Conservation (phyloP, 176 grass and related monocot genomes). For the Triticum timopheevii region DNA sequence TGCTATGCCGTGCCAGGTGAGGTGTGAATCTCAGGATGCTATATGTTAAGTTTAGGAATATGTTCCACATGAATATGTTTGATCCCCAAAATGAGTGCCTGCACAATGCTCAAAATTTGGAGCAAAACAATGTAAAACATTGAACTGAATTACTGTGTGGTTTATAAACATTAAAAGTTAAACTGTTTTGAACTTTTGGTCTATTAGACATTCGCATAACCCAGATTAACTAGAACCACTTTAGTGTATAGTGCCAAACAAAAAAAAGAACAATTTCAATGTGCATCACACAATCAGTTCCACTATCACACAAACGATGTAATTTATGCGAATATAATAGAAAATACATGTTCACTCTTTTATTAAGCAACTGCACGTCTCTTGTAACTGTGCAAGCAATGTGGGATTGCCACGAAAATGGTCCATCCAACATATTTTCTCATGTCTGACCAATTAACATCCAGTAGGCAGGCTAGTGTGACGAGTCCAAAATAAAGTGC, state of each 20-base stretch:
- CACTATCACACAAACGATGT: slow-evolving; percentile 6
- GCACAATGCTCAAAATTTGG: slow-evolving; percentile 26
- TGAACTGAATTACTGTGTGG: neutral
- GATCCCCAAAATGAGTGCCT: slow-evolving; percentile 36
- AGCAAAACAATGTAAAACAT: neutral
- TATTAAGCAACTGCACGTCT: neutral
- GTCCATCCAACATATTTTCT: neutral
- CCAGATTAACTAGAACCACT: neutral
- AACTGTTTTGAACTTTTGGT: slow-evolving; percentile 8
- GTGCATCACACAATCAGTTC: neutral
- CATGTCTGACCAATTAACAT: slow-evolving; percentile 12
- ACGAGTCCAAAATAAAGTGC: slow-evolving; percentile 11
- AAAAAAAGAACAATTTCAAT: neutral
- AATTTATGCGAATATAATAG: neutral
- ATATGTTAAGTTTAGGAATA: slow-evolving; percentile 20
- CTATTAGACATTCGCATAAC: slow-evolving; percentile 10
- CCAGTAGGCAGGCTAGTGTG: neutral
- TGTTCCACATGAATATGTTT: slow-evolving; percentile 19
- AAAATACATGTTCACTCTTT: slow-evolving; percentile 11
- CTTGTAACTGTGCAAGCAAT: neutral
- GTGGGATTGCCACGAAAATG: neutral
- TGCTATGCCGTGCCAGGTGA: slow-evolving; percentile 12
- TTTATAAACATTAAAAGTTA: slow-evolving; percentile 23
- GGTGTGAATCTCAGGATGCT: neutral
- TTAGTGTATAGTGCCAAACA: neutral